A percentile compares a stretch with the other conserved stretches of the same genome.
phyloP scores from a whole-genome alignment of 2,329 filamentous ascomycete species.

The Fusarium proliferatum region DNA sequence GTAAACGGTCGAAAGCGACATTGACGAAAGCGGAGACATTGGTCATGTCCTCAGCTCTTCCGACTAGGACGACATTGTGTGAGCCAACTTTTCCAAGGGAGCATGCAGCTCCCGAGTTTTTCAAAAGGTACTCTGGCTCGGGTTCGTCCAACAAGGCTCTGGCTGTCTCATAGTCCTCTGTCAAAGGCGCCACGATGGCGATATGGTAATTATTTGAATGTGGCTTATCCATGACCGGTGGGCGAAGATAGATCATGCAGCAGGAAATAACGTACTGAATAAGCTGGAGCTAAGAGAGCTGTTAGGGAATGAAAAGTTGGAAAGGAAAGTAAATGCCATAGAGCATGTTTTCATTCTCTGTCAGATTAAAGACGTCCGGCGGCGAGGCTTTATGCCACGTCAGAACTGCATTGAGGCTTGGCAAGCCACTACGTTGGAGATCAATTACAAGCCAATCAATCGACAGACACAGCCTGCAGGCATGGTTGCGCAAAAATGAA shows the following conservation, averaged over 20 bases:
- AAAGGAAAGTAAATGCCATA: no score
- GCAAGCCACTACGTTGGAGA: neutral
- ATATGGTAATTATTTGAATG: neutral
- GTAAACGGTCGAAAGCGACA: neutral
- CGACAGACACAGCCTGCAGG: neutral
- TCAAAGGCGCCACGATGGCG: neutral
- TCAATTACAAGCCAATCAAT: neutral
- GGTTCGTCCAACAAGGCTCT: accelerated
- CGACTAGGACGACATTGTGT: neutral
- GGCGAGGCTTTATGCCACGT: neutral
- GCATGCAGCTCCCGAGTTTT: neutral
- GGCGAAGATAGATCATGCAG: no score
- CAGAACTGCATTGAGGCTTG: neutral
- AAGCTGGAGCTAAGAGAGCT: no score
- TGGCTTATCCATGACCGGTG: no score
- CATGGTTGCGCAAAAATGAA: accelerated
- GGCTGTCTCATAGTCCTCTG: neutral
- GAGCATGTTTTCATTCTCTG: no score
- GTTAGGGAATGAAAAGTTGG: no score
- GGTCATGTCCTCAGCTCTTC: accelerated
- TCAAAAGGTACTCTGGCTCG: accelerated
- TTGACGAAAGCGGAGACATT: accelerated
- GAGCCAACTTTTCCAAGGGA: neutral
- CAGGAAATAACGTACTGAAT: no score
- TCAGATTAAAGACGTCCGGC: no score